Base-by-base conservation (phyloP, 2,329 filamentous ascomycete genomes). In the Colletotrichum lupini region DNA sequence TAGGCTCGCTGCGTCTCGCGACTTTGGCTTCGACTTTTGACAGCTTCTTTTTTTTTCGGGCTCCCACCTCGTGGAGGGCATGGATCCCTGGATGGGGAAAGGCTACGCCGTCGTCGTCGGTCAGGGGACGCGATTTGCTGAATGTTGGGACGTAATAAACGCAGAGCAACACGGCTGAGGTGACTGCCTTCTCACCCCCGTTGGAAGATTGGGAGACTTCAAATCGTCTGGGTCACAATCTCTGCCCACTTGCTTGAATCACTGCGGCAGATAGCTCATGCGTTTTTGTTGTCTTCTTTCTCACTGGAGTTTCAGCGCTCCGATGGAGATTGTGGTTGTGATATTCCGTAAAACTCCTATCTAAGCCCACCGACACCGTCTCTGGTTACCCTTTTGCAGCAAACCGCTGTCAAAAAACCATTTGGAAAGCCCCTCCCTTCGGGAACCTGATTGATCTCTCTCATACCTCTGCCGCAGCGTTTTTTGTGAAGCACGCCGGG, bases 291-390 rank as follows among this genome's bases (percentile, higher is more conserved):
- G 42, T 16, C 16, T 14, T 52, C 16, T 14, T 52, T 35, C 67
- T 30, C 42, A 16, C 35, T 26, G 37, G 49, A 68, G 57, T 57
- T 57, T 57, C 24, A 26, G 46, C 57, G 59, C 55, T 26, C 55
- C 32, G 35, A 49, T 59, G 28, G 69, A 69, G 55, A 63, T 55
- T 49, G 37, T n/a, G 37, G 14, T 37, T 55, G 59, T 72, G 42
- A 63, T 56, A 72, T 69, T 69, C 70, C 70, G 55, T 69, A 69
- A 42, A 72, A 72, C 70, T 72, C 70, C 70, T 72, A 69, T 72
- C 70, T 72, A 72, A 72, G 53, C 30, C 49, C 28, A 14, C 58
- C 59, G 66, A 69, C 59, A 49, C 70, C 66, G 55, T 59, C 70
- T 63, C 70, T 35, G 59, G 37, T 14, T 19, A 64, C 58, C 30